Conservation (phyloP, 1,284 basidiomycete genomes). For the Fomitopsis schrenkii region DNA sequence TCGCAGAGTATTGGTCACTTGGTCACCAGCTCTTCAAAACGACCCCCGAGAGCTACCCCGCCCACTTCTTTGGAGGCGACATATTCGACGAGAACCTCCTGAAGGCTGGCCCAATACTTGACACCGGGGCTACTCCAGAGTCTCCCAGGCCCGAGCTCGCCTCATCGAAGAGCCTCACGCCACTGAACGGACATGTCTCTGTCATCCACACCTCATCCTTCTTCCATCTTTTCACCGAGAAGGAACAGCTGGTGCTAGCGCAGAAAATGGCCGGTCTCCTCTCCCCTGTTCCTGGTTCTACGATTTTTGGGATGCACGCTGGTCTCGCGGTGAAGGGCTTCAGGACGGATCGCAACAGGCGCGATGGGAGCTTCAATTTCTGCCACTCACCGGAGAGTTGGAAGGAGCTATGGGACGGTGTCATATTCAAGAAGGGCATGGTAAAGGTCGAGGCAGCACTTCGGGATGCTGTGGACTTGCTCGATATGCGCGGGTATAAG, state of each 20-base stretch:
- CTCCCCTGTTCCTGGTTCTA: slow-evolving; percentile 27
- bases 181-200: slow-evolving; percentile 36
- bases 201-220: slow-evolving; percentile 40
- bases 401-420: slow-evolving; percentile 38
- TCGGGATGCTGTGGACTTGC: not conserved
- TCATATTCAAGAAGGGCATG: slow-evolving; percentile 34
- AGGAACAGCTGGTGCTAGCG: slow-evolving; percentile 34
- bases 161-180: slow-evolving; percentile 32
- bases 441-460: slow-evolving; percentile 31
- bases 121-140: slow-evolving; percentile 9
- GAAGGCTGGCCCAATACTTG: slow-evolving; percentile 14
- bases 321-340: slow-evolving; percentile 22
- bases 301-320: slow-evolving; percentile 29
- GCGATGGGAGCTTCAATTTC: slow-evolving; percentile 16
- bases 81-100: slow-evolving; percentile 34
- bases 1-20: slow-evolving; percentile 23
- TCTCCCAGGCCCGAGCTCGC: slow-evolving; percentile 24
- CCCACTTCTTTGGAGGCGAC: slow-evolving; percentile 39
- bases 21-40: slow-evolving; percentile 27
- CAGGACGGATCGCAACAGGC: slow-evolving; percentile 12
- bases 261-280: slow-evolving; percentile 33
- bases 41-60: slow-evolving; percentile 33
- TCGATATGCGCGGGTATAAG: not conserved
- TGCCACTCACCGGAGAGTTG: slow-evolving; percentile 36
- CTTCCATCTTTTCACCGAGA: slow-evolving; percentile 45